Conservation (phyloP, 2,329 filamentous ascomycete genomes). For the Tetracladium maxilliforme region DNA sequence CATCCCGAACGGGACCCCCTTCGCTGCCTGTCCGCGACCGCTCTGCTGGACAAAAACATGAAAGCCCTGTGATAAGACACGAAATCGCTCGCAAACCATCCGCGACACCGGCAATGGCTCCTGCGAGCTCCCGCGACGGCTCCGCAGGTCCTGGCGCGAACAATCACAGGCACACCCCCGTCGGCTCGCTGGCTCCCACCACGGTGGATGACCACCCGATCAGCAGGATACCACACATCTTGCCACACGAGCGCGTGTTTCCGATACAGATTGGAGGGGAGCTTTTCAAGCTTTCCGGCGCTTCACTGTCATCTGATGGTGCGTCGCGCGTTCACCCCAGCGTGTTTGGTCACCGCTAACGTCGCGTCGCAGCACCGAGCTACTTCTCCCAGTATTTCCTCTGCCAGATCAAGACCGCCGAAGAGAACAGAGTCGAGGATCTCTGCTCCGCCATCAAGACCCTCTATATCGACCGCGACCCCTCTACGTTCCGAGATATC, state of each 20-base stretch:
- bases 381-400: conserved; percentile 94
- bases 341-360: neutral
- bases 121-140: too few species aligned
- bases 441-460: conserved; percentile 45
- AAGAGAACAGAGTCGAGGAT: conserved; percentile 37
- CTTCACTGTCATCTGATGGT: conserved; percentile 61
- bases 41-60: too few species aligned
- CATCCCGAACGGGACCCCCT: too few species aligned
- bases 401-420: conserved; percentile 57
- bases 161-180: too few species aligned
- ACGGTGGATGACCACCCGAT: too few species aligned
- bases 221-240: conserved; percentile 17
- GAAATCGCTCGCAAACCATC: too few species aligned
- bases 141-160: too few species aligned
- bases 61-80: too few species aligned
- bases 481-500: conserved; percentile 77
- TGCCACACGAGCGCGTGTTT: conserved; percentile 33
- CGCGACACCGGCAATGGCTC: too few species aligned
- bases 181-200: too few species aligned
- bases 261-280: conserved; percentile 56
- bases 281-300: conserved; percentile 54
- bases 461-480: conserved; percentile 90
- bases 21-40: too few species aligned
- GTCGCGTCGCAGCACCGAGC: conserved; percentile 53
- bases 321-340: conserved; percentile 16